Base-by-base conservation (phyloP, 2,329 filamentous ascomycete species). In the Epichloe hybrida region DNA sequence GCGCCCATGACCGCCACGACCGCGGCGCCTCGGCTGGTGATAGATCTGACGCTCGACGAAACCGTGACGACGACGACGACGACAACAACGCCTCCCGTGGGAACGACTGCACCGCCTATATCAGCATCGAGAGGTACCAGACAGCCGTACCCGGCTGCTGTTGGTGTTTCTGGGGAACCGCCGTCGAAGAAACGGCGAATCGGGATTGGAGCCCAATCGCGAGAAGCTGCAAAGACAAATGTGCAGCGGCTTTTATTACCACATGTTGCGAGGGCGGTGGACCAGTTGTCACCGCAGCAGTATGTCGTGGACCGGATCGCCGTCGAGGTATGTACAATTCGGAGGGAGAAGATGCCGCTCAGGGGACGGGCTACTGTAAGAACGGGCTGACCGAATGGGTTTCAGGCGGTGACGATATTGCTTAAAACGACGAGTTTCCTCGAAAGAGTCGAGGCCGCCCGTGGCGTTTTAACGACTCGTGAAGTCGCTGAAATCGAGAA, bases 211-310 rank as follows among this genome's bases (percentile, higher is more conserved):
- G 27, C 34, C 8, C 43, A 44, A 34, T 20, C 39, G 23, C 55
- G 51, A 51, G 57, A 21, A 51, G 45, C 31, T 47, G 65, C 0
- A 21, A 57, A 56, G 45, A 51, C 57, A 1, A 64, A 64, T 37
- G 41, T 69, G 8, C 55, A 54, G 21, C 50, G 54, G 1, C 64
- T 67, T 37, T 59, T 70, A 2, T 51, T 66, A 4, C 67, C 68
- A 1, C 60, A 64, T 27, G 58, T 70, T 13, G 55, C 58, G 49
- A 48, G 50, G 12, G 59, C 58, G 0, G 49, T 68, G 13, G 35
- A 53, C 2, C 34, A 53, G n/a, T 48, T 71, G 1, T 54, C 62
- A 27, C 48, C 1, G 21, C 34, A 2, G 54, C 54, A 1, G 46
- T 52, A 36, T 64, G 62, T 12, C 55, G 56, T 6, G 44, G 60